Percentiles rank a stretch among this genome's conserved stretches.
These are phyloP conservation scores for Thalassiosira mediterranea DNA, from an alignment of 352 stramenopile genomes.

Conservation along the genomic window DNA sequence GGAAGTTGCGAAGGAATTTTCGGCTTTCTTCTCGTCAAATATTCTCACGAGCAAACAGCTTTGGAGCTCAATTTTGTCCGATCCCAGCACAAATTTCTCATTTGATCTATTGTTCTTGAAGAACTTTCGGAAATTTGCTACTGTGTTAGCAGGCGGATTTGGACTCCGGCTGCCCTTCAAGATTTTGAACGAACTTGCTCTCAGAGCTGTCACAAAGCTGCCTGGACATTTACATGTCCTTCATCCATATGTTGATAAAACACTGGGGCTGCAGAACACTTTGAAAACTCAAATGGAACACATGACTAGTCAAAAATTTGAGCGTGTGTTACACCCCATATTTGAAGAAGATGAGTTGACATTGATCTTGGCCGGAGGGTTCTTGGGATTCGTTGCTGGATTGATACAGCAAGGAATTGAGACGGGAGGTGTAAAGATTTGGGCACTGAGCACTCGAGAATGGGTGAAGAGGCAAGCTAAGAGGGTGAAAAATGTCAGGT, in stretches of 20 bases:
- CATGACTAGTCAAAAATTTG: conserved; percentile 90
- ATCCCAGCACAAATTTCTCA: conserved; percentile 40
- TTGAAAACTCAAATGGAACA: conserved; percentile 91
- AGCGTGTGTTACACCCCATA: conserved; percentile 93
- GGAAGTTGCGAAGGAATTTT: conserved; percentile 75
- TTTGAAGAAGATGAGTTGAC: conserved; percentile 98
- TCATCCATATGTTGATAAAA: conserved; percentile 91
- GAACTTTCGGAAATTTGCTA: conserved; percentile 62
- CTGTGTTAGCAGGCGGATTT: conserved; percentile 36
- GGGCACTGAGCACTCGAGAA: no score
- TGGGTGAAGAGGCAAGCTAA: no score
- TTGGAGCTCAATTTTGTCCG: conserved; percentile 65
- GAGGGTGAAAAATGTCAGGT: no score
- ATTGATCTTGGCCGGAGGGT: conserved; percentile 93
- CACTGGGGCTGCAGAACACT: conserved; percentile 90
- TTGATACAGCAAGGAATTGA: conserved; percentile 87
- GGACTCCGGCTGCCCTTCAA: conserved; percentile 18
- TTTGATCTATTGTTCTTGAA: conserved; percentile 43
- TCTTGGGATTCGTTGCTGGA: conserved; percentile 90
- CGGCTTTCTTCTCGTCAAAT: conserved; percentile 69
- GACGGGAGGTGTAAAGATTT: no score
- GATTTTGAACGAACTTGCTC: conserved; percentile 37
- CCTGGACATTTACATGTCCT: conserved; percentile 85
- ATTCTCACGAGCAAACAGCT: conserved; percentile 65
- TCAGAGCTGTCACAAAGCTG: conserved; percentile 45